phyloP scores from a whole-genome alignment of 2,329 filamentous ascomycete species.

The Hypoxylon sp. region DNA sequence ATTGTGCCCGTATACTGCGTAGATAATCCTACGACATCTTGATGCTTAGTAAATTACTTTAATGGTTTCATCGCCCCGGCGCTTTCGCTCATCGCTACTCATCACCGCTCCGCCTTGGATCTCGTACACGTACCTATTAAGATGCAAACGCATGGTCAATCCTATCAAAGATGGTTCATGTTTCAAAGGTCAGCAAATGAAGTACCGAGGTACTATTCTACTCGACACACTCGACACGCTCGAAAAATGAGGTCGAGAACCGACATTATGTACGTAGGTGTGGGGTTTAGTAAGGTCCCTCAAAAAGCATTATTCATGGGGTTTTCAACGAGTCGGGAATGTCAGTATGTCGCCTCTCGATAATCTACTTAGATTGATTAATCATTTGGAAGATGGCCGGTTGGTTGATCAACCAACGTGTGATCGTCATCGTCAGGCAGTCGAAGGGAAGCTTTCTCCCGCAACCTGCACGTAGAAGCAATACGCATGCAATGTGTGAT shows the following conservation, averaged over 20 bases:
- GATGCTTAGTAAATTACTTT: slow-evolving; percentile 41
- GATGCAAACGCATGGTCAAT: slow-evolving; percentile 18
- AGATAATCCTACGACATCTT: slow-evolving; percentile 32
- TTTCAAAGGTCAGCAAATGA: slow-evolving; percentile 20
- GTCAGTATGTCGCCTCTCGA: slow-evolving; percentile 44
- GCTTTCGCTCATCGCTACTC: slow-evolving; percentile 36
- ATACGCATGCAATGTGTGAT: slow-evolving; percentile 46
- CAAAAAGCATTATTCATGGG: slow-evolving; percentile 25
- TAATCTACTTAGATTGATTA: slow-evolving; percentile 50
- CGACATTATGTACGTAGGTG: background rate
- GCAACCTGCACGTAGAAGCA: slow-evolving; percentile 43
- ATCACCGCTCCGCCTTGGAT: slow-evolving; percentile 27
- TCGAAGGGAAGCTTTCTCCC: slow-evolving; percentile 46
- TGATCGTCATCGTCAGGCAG: slow-evolving; percentile 45
- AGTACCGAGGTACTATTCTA: slow-evolving; percentile 16
- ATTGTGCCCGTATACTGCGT: slow-evolving; percentile 15
- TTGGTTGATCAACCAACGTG: slow-evolving; percentile 42
- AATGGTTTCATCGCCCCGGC: slow-evolving; percentile 44
- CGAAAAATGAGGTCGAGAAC: slow-evolving; percentile 11
- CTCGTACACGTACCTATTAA: slow-evolving; percentile 5
- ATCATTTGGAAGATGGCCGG: slow-evolving; percentile 47
- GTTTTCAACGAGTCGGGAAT: slow-evolving; percentile 39
- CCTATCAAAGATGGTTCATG: slow-evolving; percentile 28
- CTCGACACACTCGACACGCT: slow-evolving; percentile 19
- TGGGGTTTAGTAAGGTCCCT: slow-evolving; percentile 29